Evolutionary conservation across 225 moss, liverwort and hornwort genomes (phyloP), one percentile per base, ranked within the genome.

Genomic region (Polytrichum commune): DNA sequence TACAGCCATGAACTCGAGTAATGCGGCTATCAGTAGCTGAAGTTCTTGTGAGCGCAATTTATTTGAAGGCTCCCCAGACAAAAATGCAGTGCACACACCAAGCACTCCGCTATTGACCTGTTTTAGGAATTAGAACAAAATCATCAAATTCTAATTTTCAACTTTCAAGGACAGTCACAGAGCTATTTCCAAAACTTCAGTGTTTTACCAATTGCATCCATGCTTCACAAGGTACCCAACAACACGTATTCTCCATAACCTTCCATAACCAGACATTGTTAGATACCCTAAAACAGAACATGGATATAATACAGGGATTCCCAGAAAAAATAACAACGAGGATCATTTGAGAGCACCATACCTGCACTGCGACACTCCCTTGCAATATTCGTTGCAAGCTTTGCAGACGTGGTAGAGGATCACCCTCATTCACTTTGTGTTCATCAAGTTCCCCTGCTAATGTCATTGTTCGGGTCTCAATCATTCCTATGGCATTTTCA

Each of bases 401-500:
- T 76, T 98, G 98, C 73, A 98, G 81, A 53, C 95, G 95, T 71
- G 93, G 93, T 73, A 91, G 73, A 55, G 91, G 91, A 28, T 95
- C 95, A 68, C 94, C 95, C 73, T 95, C 98, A 71, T 84, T 76
- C 69, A 90, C 76, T 32, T 90, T 90, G 27, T 95, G 93, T 71
- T 98, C 98, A 73, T 98, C 98, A 62, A 98, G 87, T 75, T 98
- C 98, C 70, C 88, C 85, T 30, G 86, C 82, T 69, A 98, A 82
- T 65, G 95, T 90, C 61, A 86, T 77, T 58, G 98, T 98, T 27
- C 98, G 88, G 55, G 91, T 95, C 76, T 98, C 93, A 58, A 98
- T 98, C 98, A 98, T 95, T 62, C 98, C 98, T 76, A 98, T 98
- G 7, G 98, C 98, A 78, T 98, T 98, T 86, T 98, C 98, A 84